These are phyloP conservation scores for Aspergillus versicolor DNA, from an alignment of 2,329 filamentous ascomycete genomes.

Conservation along the genomic window DNA sequence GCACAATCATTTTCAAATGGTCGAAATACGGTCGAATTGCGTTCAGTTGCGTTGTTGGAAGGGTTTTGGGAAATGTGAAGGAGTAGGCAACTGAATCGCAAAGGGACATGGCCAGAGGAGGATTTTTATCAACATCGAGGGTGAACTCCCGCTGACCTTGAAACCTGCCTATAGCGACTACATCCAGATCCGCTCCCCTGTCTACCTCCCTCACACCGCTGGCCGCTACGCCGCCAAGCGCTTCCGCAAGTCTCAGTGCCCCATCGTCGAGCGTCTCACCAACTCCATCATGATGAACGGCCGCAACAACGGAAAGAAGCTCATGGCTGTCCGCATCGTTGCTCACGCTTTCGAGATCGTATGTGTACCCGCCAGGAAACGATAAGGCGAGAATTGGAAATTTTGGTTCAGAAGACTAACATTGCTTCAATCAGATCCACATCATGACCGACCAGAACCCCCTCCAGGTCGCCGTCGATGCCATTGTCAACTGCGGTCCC, in stretches of 20 bases:
- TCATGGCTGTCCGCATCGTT: slow-evolving; percentile 99
- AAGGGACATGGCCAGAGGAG: slow-evolving; percentile 9
- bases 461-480: slow-evolving; percentile 98
- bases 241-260: slow-evolving; percentile 99
- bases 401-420: not conserved
- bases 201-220: slow-evolving; percentile 98
- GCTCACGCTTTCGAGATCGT: slow-evolving; percentile 99
- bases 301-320: slow-evolving; percentile 99
- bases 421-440: slow-evolving; percentile 69
- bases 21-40: slow-evolving; percentile 8
- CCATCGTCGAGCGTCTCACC: slow-evolving; percentile 99
- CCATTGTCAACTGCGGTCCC: slow-evolving; percentile 99
- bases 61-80: not conserved
- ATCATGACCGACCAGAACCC: slow-evolving; percentile 99
- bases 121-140: not conserved
- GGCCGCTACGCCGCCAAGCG: slow-evolving; percentile 99
- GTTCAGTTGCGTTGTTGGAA: not conserved
- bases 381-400: not conserved
- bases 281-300: slow-evolving; percentile 99
- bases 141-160: slow-evolving; percentile 31
- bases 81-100: slow-evolving; percentile 9
- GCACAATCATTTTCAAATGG: slow-evolving; percentile 12
- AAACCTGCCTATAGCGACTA: slow-evolving; percentile 71
- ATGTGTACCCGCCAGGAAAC: slow-evolving; percentile 49
- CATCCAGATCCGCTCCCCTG: slow-evolving; percentile 98